Evolutionary conservation across 495 filamentous ascomycete species (phyloP), one percentile per base, ranked within the genome.

Genomic region (Aspergillus baeticus): DNA sequence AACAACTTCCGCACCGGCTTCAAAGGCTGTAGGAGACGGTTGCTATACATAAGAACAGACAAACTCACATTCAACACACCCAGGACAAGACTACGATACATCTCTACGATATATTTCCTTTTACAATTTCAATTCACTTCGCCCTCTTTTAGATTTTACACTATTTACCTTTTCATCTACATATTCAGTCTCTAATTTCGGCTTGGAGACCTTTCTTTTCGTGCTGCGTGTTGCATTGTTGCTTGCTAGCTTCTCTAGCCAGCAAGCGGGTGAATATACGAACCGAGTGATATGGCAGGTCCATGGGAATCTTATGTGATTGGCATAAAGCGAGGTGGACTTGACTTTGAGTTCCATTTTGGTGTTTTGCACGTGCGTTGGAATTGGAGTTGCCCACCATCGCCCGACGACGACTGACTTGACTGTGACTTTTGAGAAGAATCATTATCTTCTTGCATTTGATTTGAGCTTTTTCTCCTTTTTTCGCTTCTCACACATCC

Each of bases 221-320:
- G 26, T 29, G 26, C 8, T 29, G 26, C 26, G 8, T 29, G 26
- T 8, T n/a, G 8, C 8, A 8, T 29, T 29, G 26, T 29, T 29
- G n/a, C n/a, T n/a, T n/a, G n/a, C n/a, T n/a, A n/a, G n/a, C n/a
- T n/a, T n/a, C n/a, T n/a, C n/a, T n/a, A n/a, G n/a, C n/a, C n/a
- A n/a, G n/a, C n/a, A n/a, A 29, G 26, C 26, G 8, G 44, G 6
- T 17, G 26, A 10, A 8, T 49, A 10, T 7, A n/a, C n/a, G n/a
- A 10, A n/a, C 26, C 26, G 15, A 13, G 45, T 47, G 45, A 49
- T 49, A 49, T 49, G 45, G 45, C 45, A 7, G 45, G 45, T 49
- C 45, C 45, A 49, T 49, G 45, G 11, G 26, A 10, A 7, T 33
- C 44, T 47, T 8, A 45, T 34, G 26, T n/a, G 26, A 8, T 29